Evolutionary conservation across 179 eudicot genomes (phyloP).

Genomic region (Corrigiola litoralis): DNA sequence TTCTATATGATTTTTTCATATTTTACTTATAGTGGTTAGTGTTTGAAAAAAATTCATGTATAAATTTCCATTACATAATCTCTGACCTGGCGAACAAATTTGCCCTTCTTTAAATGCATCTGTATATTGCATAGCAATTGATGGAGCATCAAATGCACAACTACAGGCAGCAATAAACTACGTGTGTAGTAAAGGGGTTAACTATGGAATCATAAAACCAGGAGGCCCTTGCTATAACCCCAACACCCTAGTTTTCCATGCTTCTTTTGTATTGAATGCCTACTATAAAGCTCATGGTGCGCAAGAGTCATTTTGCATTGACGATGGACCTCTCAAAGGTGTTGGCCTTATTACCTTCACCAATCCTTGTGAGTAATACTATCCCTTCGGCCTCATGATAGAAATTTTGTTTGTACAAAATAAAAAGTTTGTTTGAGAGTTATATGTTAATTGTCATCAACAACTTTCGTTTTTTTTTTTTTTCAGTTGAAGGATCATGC

Average conservation of each 20-base stretch:
- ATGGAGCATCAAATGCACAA: background rate
- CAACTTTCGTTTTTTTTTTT: too few species aligned
- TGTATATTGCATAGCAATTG: background rate
- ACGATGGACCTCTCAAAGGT: background rate
- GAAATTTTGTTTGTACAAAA: background rate
- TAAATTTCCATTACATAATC: too few species aligned
- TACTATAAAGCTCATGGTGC: background rate
- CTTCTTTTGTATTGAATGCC: background rate
- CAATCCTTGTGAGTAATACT: background rate
- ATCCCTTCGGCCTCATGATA: background rate
- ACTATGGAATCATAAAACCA: background rate
- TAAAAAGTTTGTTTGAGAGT: too few species aligned
- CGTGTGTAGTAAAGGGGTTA: background rate
- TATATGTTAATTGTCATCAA: too few species aligned
- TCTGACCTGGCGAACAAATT: too few species aligned
- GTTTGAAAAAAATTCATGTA: too few species aligned
- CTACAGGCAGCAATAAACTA: background rate
- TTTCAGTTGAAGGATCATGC: background rate
- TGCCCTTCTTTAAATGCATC: too few species aligned
- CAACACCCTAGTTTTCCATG: background rate
- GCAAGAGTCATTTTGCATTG: background rate
- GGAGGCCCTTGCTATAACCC: background rate
- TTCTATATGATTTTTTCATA: too few species aligned
- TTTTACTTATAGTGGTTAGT: too few species aligned
- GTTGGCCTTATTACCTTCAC: background rate